Evolutionary conservation across 495 filamentous ascomycete genomes (phyloP), one percentile per base, ranked within the genome.

Genomic region (Echria macrotheca): DNA sequence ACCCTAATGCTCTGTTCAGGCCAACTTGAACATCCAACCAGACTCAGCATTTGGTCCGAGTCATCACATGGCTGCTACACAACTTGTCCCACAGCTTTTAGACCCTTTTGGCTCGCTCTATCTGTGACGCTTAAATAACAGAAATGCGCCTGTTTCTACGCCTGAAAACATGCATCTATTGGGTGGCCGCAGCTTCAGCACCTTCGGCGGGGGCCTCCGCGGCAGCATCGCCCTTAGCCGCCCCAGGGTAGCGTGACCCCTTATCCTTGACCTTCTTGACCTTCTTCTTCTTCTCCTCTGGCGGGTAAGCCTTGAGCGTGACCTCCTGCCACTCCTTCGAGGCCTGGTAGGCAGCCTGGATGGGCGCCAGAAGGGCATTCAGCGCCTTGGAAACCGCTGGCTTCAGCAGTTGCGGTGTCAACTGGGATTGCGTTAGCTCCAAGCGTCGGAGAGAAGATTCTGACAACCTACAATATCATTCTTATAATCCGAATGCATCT

Each of bases 331-430:
- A 96, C 58, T 91, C 89, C 12, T 70, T 57, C 0, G 78, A 83
- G 2, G 74, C 77, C 49, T 86, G 69, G 69, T 77, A 96, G 14
- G 79, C 83, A 4, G 62, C 75, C 48, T 83, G 81, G 44, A 97
- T 91, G 1, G 91, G 87, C 4, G 72, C 78, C 45, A 95, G 73
- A 14, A 96, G 73, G 10, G 73, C 65, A 49, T 78, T 78, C n/a
- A 97, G 74, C 18, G 77, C 87, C 4, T 73, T 70, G 18, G 82
- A 72, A 4, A 91, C 78, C 26, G 84, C 89, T 25, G 82, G 75
- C 69, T 97, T 97, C 18, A 96, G 74, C 6, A 84, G 64, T 72
- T 94, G 87, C 0, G 91, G 91, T 9, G 83, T 86, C 44, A 97
- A 75, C 85, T 93, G 46, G 15, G 41, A 22, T 29, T 5, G 6